phyloP scores from a whole-genome alignment of 768 basidiomycete species.

The Phylloporus sp. region DNA sequence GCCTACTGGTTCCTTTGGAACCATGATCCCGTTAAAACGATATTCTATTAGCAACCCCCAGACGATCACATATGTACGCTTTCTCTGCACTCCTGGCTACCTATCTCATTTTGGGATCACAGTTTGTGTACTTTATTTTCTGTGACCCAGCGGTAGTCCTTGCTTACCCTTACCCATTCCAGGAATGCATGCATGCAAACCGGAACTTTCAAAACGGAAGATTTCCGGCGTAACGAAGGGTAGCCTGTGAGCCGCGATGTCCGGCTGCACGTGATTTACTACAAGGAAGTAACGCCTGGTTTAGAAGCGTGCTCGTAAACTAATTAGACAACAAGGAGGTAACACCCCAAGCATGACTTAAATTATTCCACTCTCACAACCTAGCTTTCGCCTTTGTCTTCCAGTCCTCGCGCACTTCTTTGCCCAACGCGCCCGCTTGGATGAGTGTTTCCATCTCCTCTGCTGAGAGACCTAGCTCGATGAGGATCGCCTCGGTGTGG shows the following conservation, averaged over 20 bases:
- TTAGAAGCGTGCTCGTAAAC: neutral
- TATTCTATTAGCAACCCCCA: constrained; percentile 8
- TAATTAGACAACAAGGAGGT: neutral
- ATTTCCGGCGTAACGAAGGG: too few relatives aligned
- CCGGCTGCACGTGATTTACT: too few relatives aligned
- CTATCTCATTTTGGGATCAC: neutral
- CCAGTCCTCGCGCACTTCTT: constrained; percentile 21
- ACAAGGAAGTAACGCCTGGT: neutral
- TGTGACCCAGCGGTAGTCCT: too few relatives aligned
- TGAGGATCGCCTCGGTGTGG: constrained; percentile 52
- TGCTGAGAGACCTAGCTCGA: constrained; percentile 47
- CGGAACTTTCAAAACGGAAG: too few relatives aligned
- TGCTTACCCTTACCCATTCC: too few relatives aligned
- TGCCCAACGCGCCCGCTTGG: constrained; percentile 46
- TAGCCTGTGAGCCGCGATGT: too few relatives aligned
- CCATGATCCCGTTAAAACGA: neutral
- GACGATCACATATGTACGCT: neutral
- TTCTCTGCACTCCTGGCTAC: neutral
- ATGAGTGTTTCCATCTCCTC: constrained; percentile 38
- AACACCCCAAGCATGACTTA: neutral
- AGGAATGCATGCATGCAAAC: too few relatives aligned
- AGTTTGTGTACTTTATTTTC: neutral
- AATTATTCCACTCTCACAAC: constrained; percentile 14
- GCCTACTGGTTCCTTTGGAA: neutral
- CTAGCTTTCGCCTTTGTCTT: constrained; percentile 22